Percentiles rank a stretch among this genome's conserved stretches.
These are phyloP conservation scores for Auriscalpium microsporum DNA, from an alignment of 768 basidiomycete species.

Conservation along the genomic window DNA sequence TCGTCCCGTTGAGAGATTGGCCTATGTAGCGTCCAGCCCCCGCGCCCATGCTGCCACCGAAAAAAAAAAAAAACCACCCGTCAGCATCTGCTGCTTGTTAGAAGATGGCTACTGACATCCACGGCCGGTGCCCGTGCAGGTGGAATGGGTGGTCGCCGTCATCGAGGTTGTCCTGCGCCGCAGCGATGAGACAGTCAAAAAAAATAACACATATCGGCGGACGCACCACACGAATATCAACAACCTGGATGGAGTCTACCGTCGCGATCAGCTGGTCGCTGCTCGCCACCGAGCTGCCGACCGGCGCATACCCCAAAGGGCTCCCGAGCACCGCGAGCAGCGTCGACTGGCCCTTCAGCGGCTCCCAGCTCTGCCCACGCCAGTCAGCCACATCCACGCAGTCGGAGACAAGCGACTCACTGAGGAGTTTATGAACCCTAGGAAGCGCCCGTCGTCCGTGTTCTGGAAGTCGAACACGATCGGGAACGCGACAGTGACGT, in stretches of 20 bases:
- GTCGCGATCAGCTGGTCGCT: conserved; percentile 6
- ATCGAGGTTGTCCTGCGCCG: conserved; percentile 7
- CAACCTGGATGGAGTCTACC: conserved; percentile 10
- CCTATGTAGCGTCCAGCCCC: conserved; percentile 8
- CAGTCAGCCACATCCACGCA: not conserved
- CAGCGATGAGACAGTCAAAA: not conserved
- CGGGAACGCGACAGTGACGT: conserved; percentile 1
- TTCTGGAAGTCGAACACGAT: conserved; percentile 5
- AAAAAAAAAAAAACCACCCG: not conserved
- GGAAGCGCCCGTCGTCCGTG: conserved; percentile 3
- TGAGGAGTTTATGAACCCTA: conserved; percentile 9
- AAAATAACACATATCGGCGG: not conserved
- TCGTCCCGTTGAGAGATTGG: conserved; percentile 3
- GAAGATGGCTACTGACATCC: conserved; percentile 3
- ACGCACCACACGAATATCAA: conserved; percentile 7
- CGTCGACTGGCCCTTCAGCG: conserved; percentile 4
- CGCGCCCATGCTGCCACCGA: conserved; percentile 8
- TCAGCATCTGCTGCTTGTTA: not conserved
- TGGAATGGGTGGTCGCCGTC: conserved; percentile 14
- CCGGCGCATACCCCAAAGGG: not conserved
- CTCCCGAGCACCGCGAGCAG: conserved; percentile 5
- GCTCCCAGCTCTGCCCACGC: conserved; percentile 5
- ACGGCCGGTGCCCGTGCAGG: conserved; percentile 7
- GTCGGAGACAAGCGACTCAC: not conserved
- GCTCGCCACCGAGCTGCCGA: not conserved